These are phyloP conservation scores for Sclerotinia minor DNA, from an alignment of 2,329 filamentous ascomycete genomes.

Conservation along the genomic window DNA sequence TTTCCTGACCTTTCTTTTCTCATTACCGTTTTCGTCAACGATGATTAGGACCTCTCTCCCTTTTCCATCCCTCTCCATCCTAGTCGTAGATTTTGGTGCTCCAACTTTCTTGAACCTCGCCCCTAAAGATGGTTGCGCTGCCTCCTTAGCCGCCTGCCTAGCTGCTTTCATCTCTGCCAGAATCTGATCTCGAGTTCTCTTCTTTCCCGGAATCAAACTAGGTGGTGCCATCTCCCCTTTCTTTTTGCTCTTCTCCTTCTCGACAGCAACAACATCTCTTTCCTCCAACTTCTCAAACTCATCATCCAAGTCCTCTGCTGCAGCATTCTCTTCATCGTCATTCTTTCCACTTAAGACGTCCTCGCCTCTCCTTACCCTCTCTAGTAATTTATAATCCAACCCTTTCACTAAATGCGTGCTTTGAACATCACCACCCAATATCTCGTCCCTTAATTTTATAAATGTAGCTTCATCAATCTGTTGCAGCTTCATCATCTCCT, in stretches of 20 bases:
- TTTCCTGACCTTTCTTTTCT: slow-evolving; percentile 64
- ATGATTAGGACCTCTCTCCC: slow-evolving; percentile 66
- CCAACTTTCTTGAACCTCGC: slow-evolving; percentile 67
- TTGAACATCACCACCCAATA: slow-evolving; percentile 76
- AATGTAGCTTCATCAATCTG: slow-evolving; percentile 82
- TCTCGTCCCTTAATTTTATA: slow-evolving; percentile 70
- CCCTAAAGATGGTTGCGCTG: slow-evolving; percentile 54
- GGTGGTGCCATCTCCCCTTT: slow-evolving; percentile 61
- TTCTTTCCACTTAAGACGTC: slow-evolving; percentile 37
- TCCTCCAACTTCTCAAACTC: slow-evolving; percentile 62
- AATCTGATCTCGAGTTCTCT: slow-evolving; percentile 65
- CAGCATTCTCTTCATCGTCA: slow-evolving; percentile 33
- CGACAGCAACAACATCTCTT: slow-evolving; percentile 54
- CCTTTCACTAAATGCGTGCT: slow-evolving; percentile 91
- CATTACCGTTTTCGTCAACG: slow-evolving; percentile 64
- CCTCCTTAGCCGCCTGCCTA: slow-evolving; percentile 57
- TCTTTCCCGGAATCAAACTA: slow-evolving; percentile 54
- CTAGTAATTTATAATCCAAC: slow-evolving; percentile 78
- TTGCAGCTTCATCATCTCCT: slow-evolving; percentile 77
- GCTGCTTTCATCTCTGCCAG: slow-evolving; percentile 66
- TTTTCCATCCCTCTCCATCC: slow-evolving; percentile 61
- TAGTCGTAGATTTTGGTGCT: slow-evolving; percentile 52
- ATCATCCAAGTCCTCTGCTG: slow-evolving; percentile 58
- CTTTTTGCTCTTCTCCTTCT: slow-evolving; percentile 51
- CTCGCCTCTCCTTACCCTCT: slow-evolving; percentile 62